phyloP scores from a whole-genome alignment of 768 basidiomycete genomes.

The Tulasnella sp. region DNA sequence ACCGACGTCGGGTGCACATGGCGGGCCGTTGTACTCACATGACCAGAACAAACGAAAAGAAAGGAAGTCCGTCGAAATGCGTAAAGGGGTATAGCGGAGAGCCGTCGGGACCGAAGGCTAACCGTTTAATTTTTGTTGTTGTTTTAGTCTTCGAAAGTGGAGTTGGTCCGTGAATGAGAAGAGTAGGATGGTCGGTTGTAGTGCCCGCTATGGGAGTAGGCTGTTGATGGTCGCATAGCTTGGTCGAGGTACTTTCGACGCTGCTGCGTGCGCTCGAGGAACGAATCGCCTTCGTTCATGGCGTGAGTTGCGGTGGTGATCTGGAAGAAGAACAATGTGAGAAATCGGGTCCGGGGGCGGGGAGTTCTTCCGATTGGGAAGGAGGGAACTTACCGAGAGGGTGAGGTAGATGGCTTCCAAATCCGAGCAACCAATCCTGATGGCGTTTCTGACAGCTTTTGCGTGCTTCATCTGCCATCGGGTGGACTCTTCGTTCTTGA shows the following conservation, averaged over 20 bases:
- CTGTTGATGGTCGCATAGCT: neutral
- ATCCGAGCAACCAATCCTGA: slow-evolving; percentile 17
- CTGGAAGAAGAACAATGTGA: neutral
- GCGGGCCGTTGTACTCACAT: neutral
- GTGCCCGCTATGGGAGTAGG: neutral
- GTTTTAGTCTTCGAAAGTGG: neutral
- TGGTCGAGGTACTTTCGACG: slow-evolving; percentile 4
- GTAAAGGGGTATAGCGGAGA: neutral
- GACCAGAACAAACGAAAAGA: neutral
- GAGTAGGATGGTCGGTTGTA: slow-evolving; percentile 1
- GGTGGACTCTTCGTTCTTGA: slow-evolving; percentile 16
- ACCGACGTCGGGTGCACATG: neutral
- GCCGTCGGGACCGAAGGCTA: neutral
- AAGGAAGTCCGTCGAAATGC: neutral
- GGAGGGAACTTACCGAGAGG: slow-evolving; percentile 10
- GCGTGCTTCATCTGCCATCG: slow-evolving; percentile 18
- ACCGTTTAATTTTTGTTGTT: neutral
- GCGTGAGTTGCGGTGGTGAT: neutral
- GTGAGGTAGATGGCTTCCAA: slow-evolving; percentile 16
- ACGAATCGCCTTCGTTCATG: neutral
- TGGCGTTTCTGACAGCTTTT: slow-evolving; percentile 17
- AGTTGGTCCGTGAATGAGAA: neutral
- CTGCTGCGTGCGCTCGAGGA: neutral
- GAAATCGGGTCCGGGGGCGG: neutral
- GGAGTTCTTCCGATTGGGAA: neutral